Percentiles rank a stretch among this genome's conserved stretches.
phyloP scores from a whole-genome alignment of 192 early-diverging fungal species.

The Spinellus fusiger region DNA sequence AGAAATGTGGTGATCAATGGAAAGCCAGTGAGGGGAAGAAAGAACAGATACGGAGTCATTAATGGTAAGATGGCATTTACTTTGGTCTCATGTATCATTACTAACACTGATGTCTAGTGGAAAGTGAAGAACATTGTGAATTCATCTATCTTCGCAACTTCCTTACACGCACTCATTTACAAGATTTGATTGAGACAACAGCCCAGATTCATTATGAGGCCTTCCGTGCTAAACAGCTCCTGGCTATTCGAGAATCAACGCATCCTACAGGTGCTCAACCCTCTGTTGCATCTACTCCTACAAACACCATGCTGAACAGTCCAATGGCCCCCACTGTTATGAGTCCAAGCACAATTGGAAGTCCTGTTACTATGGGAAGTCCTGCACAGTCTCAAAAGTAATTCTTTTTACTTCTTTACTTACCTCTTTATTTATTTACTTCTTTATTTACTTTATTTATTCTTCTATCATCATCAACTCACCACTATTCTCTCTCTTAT shows the following conservation, averaged over 20 bases:
- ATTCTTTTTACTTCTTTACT: no score
- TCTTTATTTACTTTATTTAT: no score
- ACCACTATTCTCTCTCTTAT: background rate
- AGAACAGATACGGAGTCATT: slow-evolving; percentile 89
- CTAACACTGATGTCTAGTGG: slow-evolving; percentile 49
- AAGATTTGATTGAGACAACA: slow-evolving; percentile 95
- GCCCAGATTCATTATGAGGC: slow-evolving; percentile 92
- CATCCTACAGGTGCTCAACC: slow-evolving; percentile 25
- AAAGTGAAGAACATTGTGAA: slow-evolving; percentile 93
- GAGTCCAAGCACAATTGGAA: background rate
- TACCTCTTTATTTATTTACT: no score
- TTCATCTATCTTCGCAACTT: slow-evolving; percentile 94
- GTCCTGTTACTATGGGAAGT: slow-evolving; percentile 10
- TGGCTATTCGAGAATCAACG: slow-evolving; percentile 53
- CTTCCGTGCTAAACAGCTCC: slow-evolving; percentile 75
- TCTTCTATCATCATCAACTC: background rate
- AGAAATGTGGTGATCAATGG: slow-evolving; percentile 83
- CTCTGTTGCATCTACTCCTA: slow-evolving; percentile 3
- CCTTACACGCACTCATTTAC: slow-evolving; percentile 85
- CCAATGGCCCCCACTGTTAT: slow-evolving; percentile 2
- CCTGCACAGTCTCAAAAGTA: slow-evolving; percentile 16
- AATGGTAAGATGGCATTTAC: slow-evolving; percentile 44
- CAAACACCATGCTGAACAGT: slow-evolving; percentile 11
- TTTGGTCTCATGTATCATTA: background rate
- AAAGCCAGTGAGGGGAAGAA: slow-evolving; percentile 81